These are phyloP conservation scores for Bryoerythrophyllum caledonicum DNA, from an alignment of 225 moss, liverwort and hornwort genomes.

Conservation along the genomic window DNA sequence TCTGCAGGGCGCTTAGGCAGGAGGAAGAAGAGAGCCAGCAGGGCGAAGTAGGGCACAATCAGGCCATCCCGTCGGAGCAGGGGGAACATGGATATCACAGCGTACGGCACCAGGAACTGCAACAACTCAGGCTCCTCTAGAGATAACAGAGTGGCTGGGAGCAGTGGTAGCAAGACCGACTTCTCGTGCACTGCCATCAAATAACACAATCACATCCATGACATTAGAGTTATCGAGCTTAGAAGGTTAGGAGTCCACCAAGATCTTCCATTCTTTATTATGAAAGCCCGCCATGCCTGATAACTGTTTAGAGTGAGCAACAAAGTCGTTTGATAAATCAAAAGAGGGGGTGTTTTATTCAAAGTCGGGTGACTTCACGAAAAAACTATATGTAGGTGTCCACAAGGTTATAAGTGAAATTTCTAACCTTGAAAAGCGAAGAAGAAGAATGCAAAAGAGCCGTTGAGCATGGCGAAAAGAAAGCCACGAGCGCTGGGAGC, in stretches of 20 bases:
- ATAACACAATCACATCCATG: constrained; percentile 3
- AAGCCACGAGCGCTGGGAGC: constrained; percentile 86
- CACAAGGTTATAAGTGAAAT: not conserved
- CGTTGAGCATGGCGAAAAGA: constrained; percentile 83
- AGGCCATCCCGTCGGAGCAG: constrained; percentile 82
- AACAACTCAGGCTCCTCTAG: constrained; percentile 76
- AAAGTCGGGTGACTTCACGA: too few relatives aligned
- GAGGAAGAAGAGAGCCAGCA: constrained; percentile 68
- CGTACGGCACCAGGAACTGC: constrained; percentile 63
- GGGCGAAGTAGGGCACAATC: constrained; percentile 68
- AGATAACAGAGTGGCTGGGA: constrained; percentile 82
- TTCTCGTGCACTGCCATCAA: constrained; percentile 93
- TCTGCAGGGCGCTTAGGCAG: constrained; percentile 36
- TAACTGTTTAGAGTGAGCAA: too few relatives aligned
- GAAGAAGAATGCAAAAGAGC: constrained; percentile 90
- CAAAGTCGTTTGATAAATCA: too few relatives aligned
- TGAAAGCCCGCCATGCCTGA: too few relatives aligned
- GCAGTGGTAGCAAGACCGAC: constrained; percentile 81
- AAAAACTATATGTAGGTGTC: not conserved
- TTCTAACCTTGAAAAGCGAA: constrained; percentile 89
- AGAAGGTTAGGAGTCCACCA: too few relatives aligned
- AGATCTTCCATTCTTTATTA: too few relatives aligned
- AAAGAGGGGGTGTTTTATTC: too few relatives aligned
- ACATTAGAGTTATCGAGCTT: not conserved
- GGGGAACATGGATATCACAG: constrained; percentile 96